A percentile compares a stretch with the other conserved stretches of the same genome.
Conservation (phyloP, 441 rosid species). For the Euphorbia celastroides region DNA sequence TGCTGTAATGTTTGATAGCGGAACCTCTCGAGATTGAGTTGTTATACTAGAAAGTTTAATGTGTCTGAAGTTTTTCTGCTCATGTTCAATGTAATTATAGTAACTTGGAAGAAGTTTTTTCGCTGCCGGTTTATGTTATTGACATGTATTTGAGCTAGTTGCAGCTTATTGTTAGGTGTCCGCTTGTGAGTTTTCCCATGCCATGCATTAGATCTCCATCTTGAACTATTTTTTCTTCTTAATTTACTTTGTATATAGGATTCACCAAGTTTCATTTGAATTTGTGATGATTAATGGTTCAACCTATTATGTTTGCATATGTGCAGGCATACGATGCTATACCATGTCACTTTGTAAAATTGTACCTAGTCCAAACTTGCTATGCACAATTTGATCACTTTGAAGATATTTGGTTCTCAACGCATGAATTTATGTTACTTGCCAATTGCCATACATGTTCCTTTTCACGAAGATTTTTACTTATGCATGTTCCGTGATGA, state of each 20-base stretch:
- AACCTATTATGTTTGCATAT: constrained; percentile 3
- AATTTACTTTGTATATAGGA: neutral
- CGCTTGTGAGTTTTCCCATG: neutral
- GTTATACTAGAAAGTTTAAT: neutral
- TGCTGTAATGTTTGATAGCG: neutral
- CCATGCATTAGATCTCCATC: neutral
- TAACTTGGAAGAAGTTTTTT: neutral
- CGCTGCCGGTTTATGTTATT: neutral
- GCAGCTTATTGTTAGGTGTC: neutral
- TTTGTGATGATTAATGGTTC: neutral
- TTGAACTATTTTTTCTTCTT: neutral
- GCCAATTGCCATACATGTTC: too few relatives aligned
- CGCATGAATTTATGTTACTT: neutral
- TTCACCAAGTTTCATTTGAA: neutral
- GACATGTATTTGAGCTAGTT: neutral
- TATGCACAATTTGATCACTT: neutral
- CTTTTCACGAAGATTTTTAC: neutral
- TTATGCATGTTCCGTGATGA: neutral
- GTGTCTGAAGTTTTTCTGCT: neutral
- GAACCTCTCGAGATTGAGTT: neutral
- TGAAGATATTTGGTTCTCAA: neutral
- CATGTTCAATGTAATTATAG: too few relatives aligned
- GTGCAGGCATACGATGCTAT: neutral
- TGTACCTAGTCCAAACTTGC: neutral
- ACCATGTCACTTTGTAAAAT: neutral